Evolutionary conservation across 805 yeast genomes (phyloP).

Genomic region (Candida krabiensis): DNA sequence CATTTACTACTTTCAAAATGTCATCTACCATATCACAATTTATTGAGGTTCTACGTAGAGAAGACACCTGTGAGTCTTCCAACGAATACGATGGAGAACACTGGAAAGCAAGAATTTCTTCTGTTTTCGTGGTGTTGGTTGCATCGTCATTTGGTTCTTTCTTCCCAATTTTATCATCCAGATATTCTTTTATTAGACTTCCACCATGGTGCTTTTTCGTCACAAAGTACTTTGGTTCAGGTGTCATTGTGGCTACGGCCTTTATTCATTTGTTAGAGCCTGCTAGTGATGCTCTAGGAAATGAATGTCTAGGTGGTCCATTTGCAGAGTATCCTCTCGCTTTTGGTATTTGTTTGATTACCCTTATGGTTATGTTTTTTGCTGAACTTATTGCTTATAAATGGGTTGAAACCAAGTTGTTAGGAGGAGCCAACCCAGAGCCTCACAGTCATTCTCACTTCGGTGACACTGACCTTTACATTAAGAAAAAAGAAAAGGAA

Average conservation of each 20-base stretch:
- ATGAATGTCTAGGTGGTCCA: constrained; percentile 63
- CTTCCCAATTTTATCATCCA: constrained; percentile 62
- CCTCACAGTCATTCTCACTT: constrained; percentile 56
- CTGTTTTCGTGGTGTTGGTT: constrained; percentile 60
- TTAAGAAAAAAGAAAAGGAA: constrained; percentile 10
- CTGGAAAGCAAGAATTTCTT: constrained; percentile 49
- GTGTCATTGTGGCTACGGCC: constrained; percentile 81
- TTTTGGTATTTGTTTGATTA: constrained; percentile 51
- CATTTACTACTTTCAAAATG: constrained; percentile 1
- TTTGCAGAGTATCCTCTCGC: constrained; percentile 56
- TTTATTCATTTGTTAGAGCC: constrained; percentile 74
- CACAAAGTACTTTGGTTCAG: constrained; percentile 79
- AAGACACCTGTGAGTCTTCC: constrained; percentile 20
- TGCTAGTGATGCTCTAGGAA: constrained; percentile 56
- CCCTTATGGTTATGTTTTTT: constrained; percentile 52
- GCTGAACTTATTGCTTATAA: constrained; percentile 51
- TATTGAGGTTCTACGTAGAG: constrained; percentile 14
- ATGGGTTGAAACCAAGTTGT: constrained; percentile 37
- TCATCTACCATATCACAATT: constrained; percentile 1
- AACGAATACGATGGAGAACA: constrained; percentile 33
- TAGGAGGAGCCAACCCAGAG: constrained; percentile 15
- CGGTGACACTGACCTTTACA: constrained; percentile 39
- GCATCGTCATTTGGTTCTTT: constrained; percentile 60
- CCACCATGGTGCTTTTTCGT: constrained; percentile 65
- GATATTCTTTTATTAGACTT: constrained; percentile 54